Base-by-base conservation (phyloP, 306 rosid genomes). In the Oemleria cerasiformis region DNA sequence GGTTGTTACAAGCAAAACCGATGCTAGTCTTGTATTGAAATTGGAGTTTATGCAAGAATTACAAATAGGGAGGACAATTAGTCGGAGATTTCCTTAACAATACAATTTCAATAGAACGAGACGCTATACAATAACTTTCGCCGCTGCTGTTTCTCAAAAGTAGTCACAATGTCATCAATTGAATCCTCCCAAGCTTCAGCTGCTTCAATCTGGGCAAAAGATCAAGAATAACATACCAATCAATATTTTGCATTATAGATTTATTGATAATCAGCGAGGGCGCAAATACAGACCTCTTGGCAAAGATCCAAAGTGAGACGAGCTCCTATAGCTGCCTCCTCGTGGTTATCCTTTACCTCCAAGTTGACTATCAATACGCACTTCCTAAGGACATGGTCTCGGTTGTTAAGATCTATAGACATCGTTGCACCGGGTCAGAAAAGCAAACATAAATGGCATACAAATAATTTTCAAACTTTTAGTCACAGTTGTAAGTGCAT, bases 261-360 rank as follows among this genome's bases (percentile, higher is more conserved):
- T 1, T 16, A 48, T 12, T 19, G 77, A 23, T 23, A 36, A 57
- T 44, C 34, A 17, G 17, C 34, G 53, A 21, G 64, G 39, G 23
- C 47, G 34, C 41, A 65, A 57, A 73, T 67, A 67, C 80, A 70
- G 39, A 94, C 99, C 94, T 89, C 87, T 54, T 81, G 91, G 77
- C 99, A 94, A 43, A 91, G 84, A 76, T 94, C 92, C 41, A 82
- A 78, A 68, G 96, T 83, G 65, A 85, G 95, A 65, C 95, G 84
- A 36, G 88, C 99, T 81, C 97, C 98, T 19, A 78, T 66, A 2
- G 97, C 96, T 48, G 98, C 98, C 86, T 94, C 97, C 68, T 91
- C 98, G 0, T 94, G 98, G 84, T 94, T 91, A 86, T 94, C 98
- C 80, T 94, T 94, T 44, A 94, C 98, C 89, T 94, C 98, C 90